Evolutionary conservation across 129 eudicot species (phyloP).

Genomic region (Solidago caesia): DNA sequence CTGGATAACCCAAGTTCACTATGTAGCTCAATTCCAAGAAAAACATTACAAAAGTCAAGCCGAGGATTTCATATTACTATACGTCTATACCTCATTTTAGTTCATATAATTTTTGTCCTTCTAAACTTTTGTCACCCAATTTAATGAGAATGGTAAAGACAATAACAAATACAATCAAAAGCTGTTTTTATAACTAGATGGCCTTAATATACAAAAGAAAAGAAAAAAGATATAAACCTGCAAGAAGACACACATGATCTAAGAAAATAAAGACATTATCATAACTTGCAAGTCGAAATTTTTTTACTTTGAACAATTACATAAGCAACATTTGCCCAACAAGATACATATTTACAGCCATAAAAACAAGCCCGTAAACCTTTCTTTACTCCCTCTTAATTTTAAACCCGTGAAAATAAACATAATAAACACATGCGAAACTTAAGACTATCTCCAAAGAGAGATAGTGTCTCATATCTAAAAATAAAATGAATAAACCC

Average conservation of each 20-base stretch:
- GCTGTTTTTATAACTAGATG: too few relatives aligned
- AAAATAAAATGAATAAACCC: constrained; percentile 35
- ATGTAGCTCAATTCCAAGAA: too few relatives aligned
- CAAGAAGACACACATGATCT: not conserved
- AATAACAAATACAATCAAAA: too few relatives aligned
- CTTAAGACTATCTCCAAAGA: constrained; percentile 15
- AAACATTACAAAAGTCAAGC: too few relatives aligned
- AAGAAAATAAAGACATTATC: not conserved
- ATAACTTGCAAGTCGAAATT: not conserved
- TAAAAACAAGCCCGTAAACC: constrained; percentile 30
- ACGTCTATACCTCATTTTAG: too few relatives aligned
- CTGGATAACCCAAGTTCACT: too few relatives aligned
- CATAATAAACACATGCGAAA: constrained; percentile 25
- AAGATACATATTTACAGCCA: constrained; percentile 41
- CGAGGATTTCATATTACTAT: too few relatives aligned
- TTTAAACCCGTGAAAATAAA: constrained; percentile 16
- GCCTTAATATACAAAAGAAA: too few relatives aligned
- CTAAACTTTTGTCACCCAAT: too few relatives aligned
- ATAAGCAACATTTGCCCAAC: constrained; percentile 16
- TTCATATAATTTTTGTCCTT: too few relatives aligned
- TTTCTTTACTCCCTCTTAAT: constrained; percentile 15
- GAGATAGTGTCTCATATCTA: constrained; percentile 1
- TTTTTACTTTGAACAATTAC: constrained; percentile 6
- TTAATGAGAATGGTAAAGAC: too few relatives aligned
- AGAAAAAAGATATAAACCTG: too few relatives aligned